Conservation (phyloP, 345 rosid species). For the Viola odorata region DNA sequence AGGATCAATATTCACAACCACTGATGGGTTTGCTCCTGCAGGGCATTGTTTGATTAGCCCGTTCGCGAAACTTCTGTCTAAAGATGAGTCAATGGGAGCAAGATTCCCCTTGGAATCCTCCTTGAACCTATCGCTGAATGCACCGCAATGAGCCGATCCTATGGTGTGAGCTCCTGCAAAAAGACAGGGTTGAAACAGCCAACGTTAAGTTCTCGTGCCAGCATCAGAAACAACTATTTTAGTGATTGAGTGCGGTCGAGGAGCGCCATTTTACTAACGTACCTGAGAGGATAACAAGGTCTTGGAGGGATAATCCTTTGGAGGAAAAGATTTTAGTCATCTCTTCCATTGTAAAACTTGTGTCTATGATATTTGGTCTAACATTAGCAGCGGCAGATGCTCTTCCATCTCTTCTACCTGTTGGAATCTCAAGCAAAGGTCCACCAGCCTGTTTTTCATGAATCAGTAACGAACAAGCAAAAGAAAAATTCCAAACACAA, state of each 20-base stretch:
- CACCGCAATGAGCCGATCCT: conserved; percentile 68
- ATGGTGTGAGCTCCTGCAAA: conserved; percentile 69
- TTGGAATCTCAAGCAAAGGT: conserved; percentile 50
- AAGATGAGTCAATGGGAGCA: conserved; percentile 40
- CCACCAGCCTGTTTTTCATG: conserved; percentile 54
- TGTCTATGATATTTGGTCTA: conserved; percentile 63
- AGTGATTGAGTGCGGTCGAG: background rate
- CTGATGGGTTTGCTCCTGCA: conserved; percentile 31
- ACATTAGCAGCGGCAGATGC: conserved; percentile 48
- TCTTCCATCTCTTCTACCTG: conserved; percentile 69
- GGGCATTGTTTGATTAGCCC: conserved; percentile 47
- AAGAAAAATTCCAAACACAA: background rate
- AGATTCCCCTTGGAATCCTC: conserved; percentile 46
- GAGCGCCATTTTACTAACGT: conserved; percentile 1
- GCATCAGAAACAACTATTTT: background rate
- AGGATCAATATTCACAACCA: conserved; percentile 56
- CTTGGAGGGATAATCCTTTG: conserved; percentile 63
- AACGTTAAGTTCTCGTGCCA: background rate
- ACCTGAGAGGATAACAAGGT: conserved; percentile 72
- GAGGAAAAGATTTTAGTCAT: conserved; percentile 53
- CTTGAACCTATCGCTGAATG: conserved; percentile 57
- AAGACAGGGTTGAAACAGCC: background rate
- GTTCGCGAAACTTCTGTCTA: conserved; percentile 45
- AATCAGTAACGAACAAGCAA: background rate
- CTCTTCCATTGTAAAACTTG: conserved; percentile 58